Evolutionary conservation across 2,329 filamentous ascomycete species (phyloP), one percentile per base, ranked within the genome.

Genomic region (Claviceps pazoutovae): DNA sequence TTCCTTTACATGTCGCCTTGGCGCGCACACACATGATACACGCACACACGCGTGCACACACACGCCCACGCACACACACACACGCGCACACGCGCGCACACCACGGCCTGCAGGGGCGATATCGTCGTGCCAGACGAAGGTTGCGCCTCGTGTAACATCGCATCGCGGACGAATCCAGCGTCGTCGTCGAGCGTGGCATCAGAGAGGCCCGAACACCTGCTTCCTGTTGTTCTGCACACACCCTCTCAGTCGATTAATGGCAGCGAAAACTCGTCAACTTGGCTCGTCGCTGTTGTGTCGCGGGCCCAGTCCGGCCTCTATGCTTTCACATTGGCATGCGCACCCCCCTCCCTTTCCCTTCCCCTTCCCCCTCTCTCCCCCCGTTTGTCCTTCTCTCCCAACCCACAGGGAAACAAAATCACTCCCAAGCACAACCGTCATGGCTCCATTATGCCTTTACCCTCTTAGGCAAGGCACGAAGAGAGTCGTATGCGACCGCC

Each of bases 381-480:
- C n/a, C 19, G 50, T 51, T 46, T 51, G 53, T 52, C 52, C 37
- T 53, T 50, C 48, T 55, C 48, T 56, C 55, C 55, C 56, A 57
- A 53, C 51, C 54, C 42, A 38, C 53, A 43, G 17, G 34, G 17
- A 41, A 50, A 41, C 9, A 42, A 44, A 51, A 34, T 34, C 45
- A 51, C 54, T 46, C 55, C 56, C 52, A 55, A 55, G 43, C 50
- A 44, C 38, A 46, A 41, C 46, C 43, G 50, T 54, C 53, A 50
- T 52, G 50, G 50, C 51, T 56, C 59, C 47, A 19, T 53, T 48
- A n/a, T 46, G 45, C 43, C 48, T 39, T 30, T 38, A 30, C 46
- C 38, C 41, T 44, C 46, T 59, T 57, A 61, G 63, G 59, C 62
- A 60, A 63, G 63, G 64, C 58, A 64, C 61, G 62, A 45, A 48